Base-by-base conservation (phyloP, 2,329 filamentous ascomycete genomes). In the Rachicladosporium sp. region DNA sequence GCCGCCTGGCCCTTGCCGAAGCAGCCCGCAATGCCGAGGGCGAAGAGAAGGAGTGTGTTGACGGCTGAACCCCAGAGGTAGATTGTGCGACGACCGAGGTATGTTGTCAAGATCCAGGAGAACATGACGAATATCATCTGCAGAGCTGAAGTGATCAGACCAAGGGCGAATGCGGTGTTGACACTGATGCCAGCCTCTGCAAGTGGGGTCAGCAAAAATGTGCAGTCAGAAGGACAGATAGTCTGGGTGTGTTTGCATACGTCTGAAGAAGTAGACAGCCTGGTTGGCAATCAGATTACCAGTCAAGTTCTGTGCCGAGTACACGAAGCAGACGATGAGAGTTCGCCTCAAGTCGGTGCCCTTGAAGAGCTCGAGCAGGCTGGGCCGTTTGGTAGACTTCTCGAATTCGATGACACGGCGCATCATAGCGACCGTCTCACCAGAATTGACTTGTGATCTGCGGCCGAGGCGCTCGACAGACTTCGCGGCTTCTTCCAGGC, bases 91-190 rank as follows among this genome's bases (percentile, higher is more conserved):
- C 76, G 71, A 53, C 76, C 75, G 38, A 76, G 65, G 58, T 76
- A 80, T 1, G 71, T 69, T 10, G 74, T 80, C 37, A 82, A 69
- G 41, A 80, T 59, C 78, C 78, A 81, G 42, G 76, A 81, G 30
- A 77, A 62, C 69, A 78, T 78, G 56, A 78, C 74, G 44, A 77
- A 67, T 55, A 82, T 58, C 58, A 59, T 64, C 54, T 78, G 73
- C 2, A 81, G 73, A 35, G 68, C 72, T 0, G 77, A 79, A 37
- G 71, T 80, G 57, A 80, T 78, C 13, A 81, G 70, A 56, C 73
- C 73, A 10, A 80, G 64, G 29, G 69, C 70, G 53, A 80, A 80
- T 3, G 77, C 70, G 19, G 63, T 68, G 49, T 78, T 60, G 3
- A 55, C 58, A 1, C 43, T 42, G 48, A 81, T 70, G 39, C 76